Conservation (phyloP, 805 yeast species). For the Blastobotrys chiropterorum region DNA sequence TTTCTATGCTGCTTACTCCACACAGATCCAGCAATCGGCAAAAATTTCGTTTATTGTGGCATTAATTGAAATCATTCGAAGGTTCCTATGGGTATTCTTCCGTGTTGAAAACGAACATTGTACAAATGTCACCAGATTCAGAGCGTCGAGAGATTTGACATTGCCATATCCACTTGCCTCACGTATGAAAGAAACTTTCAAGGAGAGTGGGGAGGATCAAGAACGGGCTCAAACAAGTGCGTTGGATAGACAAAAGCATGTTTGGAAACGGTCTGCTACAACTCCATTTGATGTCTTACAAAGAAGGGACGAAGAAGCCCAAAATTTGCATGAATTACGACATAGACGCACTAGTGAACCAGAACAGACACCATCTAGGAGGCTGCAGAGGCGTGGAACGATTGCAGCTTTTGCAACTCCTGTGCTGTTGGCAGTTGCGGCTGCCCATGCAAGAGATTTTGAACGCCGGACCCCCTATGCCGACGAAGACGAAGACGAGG, state of each 20-base stretch:
- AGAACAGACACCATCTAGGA: not conserved
- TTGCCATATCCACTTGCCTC: constrained; percentile 62
- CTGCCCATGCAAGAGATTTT: constrained; percentile 27
- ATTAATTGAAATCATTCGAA: constrained; percentile 69
- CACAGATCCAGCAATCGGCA: constrained; percentile 81
- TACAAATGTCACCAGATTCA: constrained; percentile 74
- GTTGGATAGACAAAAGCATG: not conserved
- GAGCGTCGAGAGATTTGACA: constrained; percentile 84
- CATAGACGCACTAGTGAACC: not conserved
- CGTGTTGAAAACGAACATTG: constrained; percentile 96
- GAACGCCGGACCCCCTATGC: constrained; percentile 20
- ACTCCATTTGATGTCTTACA: not conserved
- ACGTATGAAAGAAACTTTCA: constrained; percentile 7
- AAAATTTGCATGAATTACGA: not conserved
- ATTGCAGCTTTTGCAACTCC: constrained; percentile 21
- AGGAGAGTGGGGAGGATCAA: not conserved
- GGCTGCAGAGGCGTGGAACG: constrained; percentile 10
- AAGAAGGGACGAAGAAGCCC: not conserved
- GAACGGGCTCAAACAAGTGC: constrained; percentile 1
- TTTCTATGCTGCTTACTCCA: constrained; percentile 72
- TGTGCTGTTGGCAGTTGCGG: constrained; percentile 22
- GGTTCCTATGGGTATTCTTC: constrained; percentile 85
- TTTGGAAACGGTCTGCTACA: not conserved
- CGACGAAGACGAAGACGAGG: constrained; percentile 28
- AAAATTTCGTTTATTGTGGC: constrained; percentile 79